Conservation (phyloP, 2,329 filamentous ascomycete species). For the Penicillium sp. region DNA sequence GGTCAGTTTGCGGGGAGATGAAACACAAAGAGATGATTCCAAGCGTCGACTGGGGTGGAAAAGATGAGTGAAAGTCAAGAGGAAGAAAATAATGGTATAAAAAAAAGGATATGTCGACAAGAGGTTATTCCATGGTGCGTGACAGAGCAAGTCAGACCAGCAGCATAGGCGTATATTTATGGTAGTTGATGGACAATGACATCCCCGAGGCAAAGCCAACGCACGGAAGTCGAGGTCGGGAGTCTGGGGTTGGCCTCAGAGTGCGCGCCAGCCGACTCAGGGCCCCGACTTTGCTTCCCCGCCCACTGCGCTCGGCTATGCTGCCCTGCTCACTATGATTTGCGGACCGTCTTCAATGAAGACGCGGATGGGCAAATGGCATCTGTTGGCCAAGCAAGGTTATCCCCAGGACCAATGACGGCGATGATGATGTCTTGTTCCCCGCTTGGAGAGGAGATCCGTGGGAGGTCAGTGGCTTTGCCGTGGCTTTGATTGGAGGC, state of each 20-base stretch:
- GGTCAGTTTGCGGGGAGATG: neutral
- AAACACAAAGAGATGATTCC: neutral
- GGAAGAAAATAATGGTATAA: neutral
- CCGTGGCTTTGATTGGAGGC: conserved; percentile 7
- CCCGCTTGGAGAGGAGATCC: conserved; percentile 6
- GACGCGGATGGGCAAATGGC: neutral
- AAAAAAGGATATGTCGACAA: neutral
- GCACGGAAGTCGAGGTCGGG: conserved; percentile 29
- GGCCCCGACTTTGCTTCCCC: conserved; percentile 20
- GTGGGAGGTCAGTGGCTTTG: neutral
- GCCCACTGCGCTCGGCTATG: conserved; percentile 19
- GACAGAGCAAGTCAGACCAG: neutral
- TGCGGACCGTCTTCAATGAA: neutral
- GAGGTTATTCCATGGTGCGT: conserved; percentile 12
- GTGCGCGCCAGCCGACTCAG: conserved; percentile 24
- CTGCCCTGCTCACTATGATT: conserved; percentile 7
- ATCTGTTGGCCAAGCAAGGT: neutral
- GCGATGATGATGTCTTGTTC: neutral
- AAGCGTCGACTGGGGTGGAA: neutral
- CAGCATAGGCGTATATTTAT: conserved; percentile 22
- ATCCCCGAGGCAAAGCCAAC: conserved; percentile 31
- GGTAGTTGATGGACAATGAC: neutral
- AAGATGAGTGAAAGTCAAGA: neutral
- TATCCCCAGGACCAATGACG: neutral
- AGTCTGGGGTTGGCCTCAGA: conserved; percentile 23